Base-by-base conservation (phyloP, 2,329 filamentous ascomycete species). In the Lecanicillium sp. region DNA sequence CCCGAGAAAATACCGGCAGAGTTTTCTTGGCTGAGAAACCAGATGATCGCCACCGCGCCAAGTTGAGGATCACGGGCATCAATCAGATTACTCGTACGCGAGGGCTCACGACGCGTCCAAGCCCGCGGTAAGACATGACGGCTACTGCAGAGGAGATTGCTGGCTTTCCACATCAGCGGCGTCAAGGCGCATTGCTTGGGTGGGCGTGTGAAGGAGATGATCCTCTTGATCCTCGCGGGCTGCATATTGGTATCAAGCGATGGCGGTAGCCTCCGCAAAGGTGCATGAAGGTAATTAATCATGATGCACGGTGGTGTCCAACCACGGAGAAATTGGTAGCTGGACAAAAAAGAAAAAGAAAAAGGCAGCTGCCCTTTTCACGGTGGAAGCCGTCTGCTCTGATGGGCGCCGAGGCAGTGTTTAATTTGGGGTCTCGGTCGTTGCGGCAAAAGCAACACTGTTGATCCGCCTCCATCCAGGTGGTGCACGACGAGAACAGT, bases 361-460 rank as follows among this genome's bases (percentile, higher is more conserved):
- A 6, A 31, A 14, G 7, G 5, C 6, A 7, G 29, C n/a, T 14
- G 6, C n/a, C 22, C 11, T 25, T 25, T 6, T 11, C 29, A 31
- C 7, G 6, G 29, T 14, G 7, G 6, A 31, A 31, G 7, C n/a
- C 8, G 29, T 6, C 22, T 25, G 22, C 22, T 25, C 7, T 11
- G 6, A 25, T n/a, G n/a, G n/a, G n/a, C n/a, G 22, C 22, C 22
- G 22, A 25, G 22, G 22, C 6, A 17, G 5, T 22, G 37, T 36
- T 17, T 40, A 35, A 36, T 35, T 31, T 35, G 17, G 31, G 34
- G 34, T 37, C 40, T 41, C 35, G 34, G 40, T 27, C 40, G 14
- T 36, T 37, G 35, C 40, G 30, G 40, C 35, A 37, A 25, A 25
- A 25, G 22, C 22, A 25, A 25, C 22, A 11, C 11, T 11, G 22